Base-by-base conservation (phyloP, 495 filamentous ascomycete genomes). In the Venustampulla echinocandica region DNA sequence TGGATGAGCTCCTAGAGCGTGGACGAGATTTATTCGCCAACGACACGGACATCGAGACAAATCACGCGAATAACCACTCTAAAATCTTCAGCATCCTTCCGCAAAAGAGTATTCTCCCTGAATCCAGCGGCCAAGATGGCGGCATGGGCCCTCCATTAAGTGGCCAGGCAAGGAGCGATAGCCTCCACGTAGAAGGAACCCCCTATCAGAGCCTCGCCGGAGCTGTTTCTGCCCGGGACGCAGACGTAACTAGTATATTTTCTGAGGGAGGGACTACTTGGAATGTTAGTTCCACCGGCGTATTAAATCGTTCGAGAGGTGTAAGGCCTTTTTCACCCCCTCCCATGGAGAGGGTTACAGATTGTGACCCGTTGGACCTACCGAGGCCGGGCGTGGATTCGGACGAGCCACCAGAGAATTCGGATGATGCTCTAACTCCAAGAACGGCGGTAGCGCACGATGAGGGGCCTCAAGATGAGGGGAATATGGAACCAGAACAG, bases 1-100 rank as follows among this genome's bases (percentile, higher is more conserved):
- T 82, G 17, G 77, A 80, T 30, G 78, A 82, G 21, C 50, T 82
- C 17, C 59, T 82, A 15, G 76, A 80, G 46, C 70, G 67, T 51
- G 76, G 76, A n/a, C 61, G 66, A 36, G 78, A 82, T 55, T 62
- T 80, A 11, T 82, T 82, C 50, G 74, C 76, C 15, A 65, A 61
- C 34, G 73, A 76, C 32, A 61, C 64, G 13, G 65, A 68, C 6
- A 55, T 52, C 15, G 10, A n/a, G 0, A 54, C 56, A 3, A 46
- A 50, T 6, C 58, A 60, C 30, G 60, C 45, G 5, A 61, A 61
- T 30, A 67, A 67, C 22, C 67, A 63, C 44, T 61, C 61, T 15
- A 73, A 73, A 58, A 58, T 79, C 55, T 79, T 79, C 64, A 73
- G 68, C 55, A 77, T 79, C 59, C 56, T 79, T 33, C 74, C 74